Conservation (phyloP, 345 rosid genomes). For the Acer campestre region DNA sequence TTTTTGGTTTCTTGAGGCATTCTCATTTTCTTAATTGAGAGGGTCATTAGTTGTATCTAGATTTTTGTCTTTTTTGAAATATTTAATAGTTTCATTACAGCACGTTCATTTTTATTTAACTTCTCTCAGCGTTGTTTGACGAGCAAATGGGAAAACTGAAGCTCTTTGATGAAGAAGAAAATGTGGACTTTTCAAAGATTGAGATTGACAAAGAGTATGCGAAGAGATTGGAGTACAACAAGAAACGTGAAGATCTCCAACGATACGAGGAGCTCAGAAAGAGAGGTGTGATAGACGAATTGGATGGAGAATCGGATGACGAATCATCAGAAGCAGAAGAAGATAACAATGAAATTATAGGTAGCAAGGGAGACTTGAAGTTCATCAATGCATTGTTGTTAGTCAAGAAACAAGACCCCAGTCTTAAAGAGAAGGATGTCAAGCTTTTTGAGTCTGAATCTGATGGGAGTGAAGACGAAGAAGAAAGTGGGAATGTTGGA, state of each 20-base stretch:
- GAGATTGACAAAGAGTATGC: constrained; percentile 63
- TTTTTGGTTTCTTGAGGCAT: neutral
- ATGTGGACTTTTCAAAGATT: constrained; percentile 39
- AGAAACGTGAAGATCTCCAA: constrained; percentile 66
- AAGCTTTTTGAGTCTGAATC: constrained; percentile 56
- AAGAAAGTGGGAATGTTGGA: constrained; percentile 19
- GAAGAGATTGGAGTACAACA: constrained; percentile 55
- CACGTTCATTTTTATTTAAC: neutral
- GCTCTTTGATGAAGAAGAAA: constrained; percentile 49
- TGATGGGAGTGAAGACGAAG: constrained; percentile 35
- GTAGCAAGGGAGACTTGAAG: constrained; percentile 34
- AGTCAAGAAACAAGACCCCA: constrained; percentile 49
- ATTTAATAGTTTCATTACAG: neutral
- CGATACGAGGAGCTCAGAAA: constrained; percentile 48
- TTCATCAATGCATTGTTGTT: constrained; percentile 38
- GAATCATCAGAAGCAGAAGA: constrained; percentile 21
- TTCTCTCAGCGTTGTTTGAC: neutral
- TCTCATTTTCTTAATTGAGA: too few relatives aligned
- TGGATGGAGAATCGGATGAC: constrained; percentile 27
- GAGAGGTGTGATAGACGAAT: constrained; percentile 44
- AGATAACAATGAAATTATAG: constrained; percentile 24
- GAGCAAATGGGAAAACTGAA: constrained; percentile 24
- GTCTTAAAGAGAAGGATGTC: constrained; percentile 41
- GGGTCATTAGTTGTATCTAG: neutral
- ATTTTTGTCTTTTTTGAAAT: too few relatives aligned